Conservation (phyloP, 495 filamentous ascomycete genomes). For the Trichoderma reesei region DNA sequence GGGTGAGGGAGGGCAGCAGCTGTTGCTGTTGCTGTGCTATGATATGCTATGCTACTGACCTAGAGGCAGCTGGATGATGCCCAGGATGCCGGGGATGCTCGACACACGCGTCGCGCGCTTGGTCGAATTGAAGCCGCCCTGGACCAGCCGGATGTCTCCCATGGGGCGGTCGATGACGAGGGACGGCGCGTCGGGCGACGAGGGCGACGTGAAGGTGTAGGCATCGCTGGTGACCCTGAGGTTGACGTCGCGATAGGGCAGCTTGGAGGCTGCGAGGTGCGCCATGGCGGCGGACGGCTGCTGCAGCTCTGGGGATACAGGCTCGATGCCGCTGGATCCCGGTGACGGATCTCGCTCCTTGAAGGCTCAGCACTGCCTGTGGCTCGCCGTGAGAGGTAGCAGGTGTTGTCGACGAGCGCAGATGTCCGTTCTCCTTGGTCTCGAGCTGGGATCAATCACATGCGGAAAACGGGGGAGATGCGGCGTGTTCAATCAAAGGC, state of each 20-base stretch:
- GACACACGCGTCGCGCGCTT: conserved; percentile 65
- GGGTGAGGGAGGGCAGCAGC: too few species aligned
- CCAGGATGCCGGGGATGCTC: conserved; percentile 88
- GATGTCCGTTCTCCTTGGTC: neutral
- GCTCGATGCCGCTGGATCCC: neutral
- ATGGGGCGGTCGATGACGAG: conserved; percentile 84
- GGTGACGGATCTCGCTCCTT: too few species aligned
- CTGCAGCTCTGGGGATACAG: neutral
- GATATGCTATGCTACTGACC: conserved; percentile 60
- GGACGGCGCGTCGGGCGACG: conserved; percentile 76
- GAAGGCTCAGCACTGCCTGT: too few species aligned
- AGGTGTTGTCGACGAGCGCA: neutral
- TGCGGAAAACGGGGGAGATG: conserved; percentile 3
- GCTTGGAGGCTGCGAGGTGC: neutral
- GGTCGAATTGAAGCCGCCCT: conserved; percentile 60
- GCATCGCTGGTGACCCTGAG: conserved; percentile 81
- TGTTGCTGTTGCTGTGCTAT: too few species aligned
- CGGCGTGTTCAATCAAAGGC: too few species aligned
- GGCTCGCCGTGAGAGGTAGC: too few species aligned
- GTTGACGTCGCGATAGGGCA: conserved; percentile 94
- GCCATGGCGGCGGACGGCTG: conserved; percentile 9
- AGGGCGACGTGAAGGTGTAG: conserved; percentile 95
- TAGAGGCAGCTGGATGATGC: conserved; percentile 79
- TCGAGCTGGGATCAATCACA: neutral
- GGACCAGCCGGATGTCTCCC: conserved; percentile 78